Base-by-base conservation (phyloP, 768 basidiomycete species). In the Macrolepiota fuliginosa region DNA sequence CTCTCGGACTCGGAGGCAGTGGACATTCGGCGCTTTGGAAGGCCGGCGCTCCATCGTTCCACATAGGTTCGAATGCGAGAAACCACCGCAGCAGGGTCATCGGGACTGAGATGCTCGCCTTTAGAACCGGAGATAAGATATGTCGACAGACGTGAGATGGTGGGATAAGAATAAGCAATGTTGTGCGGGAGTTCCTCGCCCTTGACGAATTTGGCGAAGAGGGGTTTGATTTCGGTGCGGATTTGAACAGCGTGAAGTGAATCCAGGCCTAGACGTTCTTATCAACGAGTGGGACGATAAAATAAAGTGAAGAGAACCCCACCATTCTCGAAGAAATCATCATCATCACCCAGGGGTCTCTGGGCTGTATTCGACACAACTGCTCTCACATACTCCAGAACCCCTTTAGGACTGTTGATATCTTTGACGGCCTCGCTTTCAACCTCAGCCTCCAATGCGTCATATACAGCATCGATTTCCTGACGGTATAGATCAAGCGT, bases 401-500 rank as follows among this genome's bases (percentile, higher is more conserved):
- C 54, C 13, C 62, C 65, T 37, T 64, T 61, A 13, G 53, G 54
- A 36, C 45, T 55, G 9, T 36, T 47, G 15, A 62, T 32, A 17
- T 56, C 54, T 7, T 39, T 17, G 15, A 62, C 53, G 9, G 24
- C 39, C 40, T 46, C 49, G 40, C 29, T 36, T 22, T 39, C 54
- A 19, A 36, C 62, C 25, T 60, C 61, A 11, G 63, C 50, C 22
- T 62, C 62, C 36, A 65, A 19, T 25, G 37, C 32, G n/a, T 60
- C 64, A 61, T 67, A 75, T 60, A 72, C 61, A 2, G 54, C 56
- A 15, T 68, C 62, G 39, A 75, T 72, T 50, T 74, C 71, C 1
- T 64, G 6, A 19, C 63, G 63, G 17, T 75, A 75, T n/a, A 39
- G 60, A 1, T 62, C 58, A 11, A 71, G 17, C 0, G 66, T 66